Evolutionary conservation across 1,284 basidiomycete genomes (phyloP), one percentile per base, ranked within the genome.

Genomic region (Ganoderma resinaceum): DNA sequence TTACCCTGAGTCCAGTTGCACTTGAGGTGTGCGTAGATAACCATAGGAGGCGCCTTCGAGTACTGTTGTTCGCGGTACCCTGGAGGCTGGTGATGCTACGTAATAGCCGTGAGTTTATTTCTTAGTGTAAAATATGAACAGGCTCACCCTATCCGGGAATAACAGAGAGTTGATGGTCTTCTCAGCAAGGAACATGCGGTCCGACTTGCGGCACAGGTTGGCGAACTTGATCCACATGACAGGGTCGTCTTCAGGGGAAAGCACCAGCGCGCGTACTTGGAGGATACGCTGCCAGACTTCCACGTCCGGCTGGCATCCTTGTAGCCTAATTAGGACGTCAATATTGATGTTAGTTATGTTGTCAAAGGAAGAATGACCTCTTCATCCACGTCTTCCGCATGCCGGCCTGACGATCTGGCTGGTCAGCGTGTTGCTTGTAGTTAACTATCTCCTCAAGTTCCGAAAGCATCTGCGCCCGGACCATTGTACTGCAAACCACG

Each of bases 281-380:
- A 99, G 83, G 61, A 99, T 96, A 29, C 97, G 91, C 81, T 99
- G 98, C 98, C 98, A 99, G 4, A 98, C 96, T 80, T 99, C 98
- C 23, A 99, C 98, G 74, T 99, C 98, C 20, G 96, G 95, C 78
- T 99, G 97, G 80, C 97, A 99, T 2, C 97, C 98, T 82, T 96
- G 93, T 53, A 99, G 81, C 69, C 62, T 63, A 42, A 18, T 11
- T 11, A 9, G 2, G n/a, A 26, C 8, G 31, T 31, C 14, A 16
- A 3, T 9, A 95, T 96, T 60, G 20, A 57, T 3, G 23, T 2
- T 75, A 72, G 74, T 61, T 62, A 46, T 11, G 16, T 69, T n/a
- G n/a, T 26, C 31, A 29, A 9, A 12, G 23, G 33, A 8, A 42
- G 70, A 42, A 11, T 71, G 94, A 94, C 62, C 96, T 86, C 79